Percentiles rank a stretch among this genome's conserved stretches.
phyloP scores from a whole-genome alignment of 2,329 filamentous ascomycete species.

The Pseudocercospora fijiensis region DNA sequence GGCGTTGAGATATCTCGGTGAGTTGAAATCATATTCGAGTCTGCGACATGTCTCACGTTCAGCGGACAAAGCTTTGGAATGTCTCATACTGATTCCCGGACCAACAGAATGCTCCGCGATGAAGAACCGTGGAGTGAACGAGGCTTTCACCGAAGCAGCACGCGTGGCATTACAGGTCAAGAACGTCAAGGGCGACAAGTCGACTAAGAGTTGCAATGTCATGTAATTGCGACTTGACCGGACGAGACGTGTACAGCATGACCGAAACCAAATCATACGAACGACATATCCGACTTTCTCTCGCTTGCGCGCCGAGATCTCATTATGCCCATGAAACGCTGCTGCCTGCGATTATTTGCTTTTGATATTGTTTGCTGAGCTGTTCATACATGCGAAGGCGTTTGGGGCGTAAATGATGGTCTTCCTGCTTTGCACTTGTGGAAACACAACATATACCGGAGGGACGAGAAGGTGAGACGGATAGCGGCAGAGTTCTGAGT shows the following conservation, averaged over 20 bases:
- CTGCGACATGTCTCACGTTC: background rate
- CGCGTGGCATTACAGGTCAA: conserved; percentile 74
- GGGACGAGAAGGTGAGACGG: background rate
- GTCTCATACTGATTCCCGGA: conserved; percentile 3
- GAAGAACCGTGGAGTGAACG: conserved; percentile 96
- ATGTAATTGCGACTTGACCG: conserved; percentile 17
- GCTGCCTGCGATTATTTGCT: background rate
- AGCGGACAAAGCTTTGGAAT: background rate
- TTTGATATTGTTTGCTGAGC: conserved; percentile 1
- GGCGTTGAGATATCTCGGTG: conserved; percentile 83
- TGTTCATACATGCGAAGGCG: conserved; percentile 3
- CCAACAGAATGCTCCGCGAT: conserved; percentile 91
- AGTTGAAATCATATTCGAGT: conserved; percentile 1
- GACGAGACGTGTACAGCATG: background rate
- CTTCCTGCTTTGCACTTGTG: background rate
- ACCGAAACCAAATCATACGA: background rate
- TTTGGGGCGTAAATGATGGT: background rate
- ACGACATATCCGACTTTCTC: conserved; percentile 1
- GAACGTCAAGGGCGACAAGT: conserved; percentile 49
- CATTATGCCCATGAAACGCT: conserved; percentile 2
- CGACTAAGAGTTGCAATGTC: conserved; percentile 20
- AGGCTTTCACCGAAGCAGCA: conserved; percentile 96
- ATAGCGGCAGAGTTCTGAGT: background rate
- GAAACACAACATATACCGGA: background rate
- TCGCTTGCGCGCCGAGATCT: background rate